phyloP scores from a whole-genome alignment of 1,284 basidiomycete genomes.

The Tetrapyrgos nigripes region DNA sequence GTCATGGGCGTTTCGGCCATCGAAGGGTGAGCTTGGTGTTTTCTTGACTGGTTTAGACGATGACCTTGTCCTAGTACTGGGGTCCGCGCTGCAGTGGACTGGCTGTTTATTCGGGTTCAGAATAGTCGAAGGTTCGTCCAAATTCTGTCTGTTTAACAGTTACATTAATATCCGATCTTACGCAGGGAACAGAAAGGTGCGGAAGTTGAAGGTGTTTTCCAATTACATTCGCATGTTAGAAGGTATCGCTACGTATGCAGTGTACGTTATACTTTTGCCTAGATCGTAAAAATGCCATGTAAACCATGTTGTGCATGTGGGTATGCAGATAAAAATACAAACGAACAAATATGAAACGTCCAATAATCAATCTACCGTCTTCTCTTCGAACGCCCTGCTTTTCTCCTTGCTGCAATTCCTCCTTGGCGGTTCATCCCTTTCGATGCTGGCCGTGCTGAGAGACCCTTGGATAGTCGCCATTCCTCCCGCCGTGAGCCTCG shows the following conservation, averaged over 20 bases:
- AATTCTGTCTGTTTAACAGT: not conserved
- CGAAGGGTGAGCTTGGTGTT: slow-evolving; percentile 70
- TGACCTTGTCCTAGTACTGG: slow-evolving; percentile 67
- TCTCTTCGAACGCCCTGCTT: slow-evolving; percentile 71
- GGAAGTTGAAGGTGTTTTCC: not conserved
- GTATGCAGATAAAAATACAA: not conserved
- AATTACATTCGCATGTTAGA: not conserved
- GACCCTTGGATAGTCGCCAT: slow-evolving; percentile 78
- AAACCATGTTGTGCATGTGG: not conserved
- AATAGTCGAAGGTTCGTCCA: slow-evolving; percentile 69
- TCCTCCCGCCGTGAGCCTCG: slow-evolving; percentile 73
- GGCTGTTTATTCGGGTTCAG: slow-evolving; percentile 92
- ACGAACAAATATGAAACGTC: not conserved
- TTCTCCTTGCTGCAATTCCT: slow-evolving; percentile 59
- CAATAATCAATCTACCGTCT: slow-evolving; percentile 55
- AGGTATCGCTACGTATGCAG: not conserved
- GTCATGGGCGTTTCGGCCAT: slow-evolving; percentile 91
- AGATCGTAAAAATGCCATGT: not conserved
- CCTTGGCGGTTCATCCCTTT: slow-evolving; percentile 74
- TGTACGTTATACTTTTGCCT: not conserved
- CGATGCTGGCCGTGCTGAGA: slow-evolving; percentile 55
- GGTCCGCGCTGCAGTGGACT: slow-evolving; percentile 89
- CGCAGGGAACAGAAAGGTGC: not conserved
- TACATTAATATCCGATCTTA: not conserved
- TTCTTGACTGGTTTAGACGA: slow-evolving; percentile 2